Conservation (phyloP, 192 early-diverging fungal genomes). For the Diversispora eburnea region DNA sequence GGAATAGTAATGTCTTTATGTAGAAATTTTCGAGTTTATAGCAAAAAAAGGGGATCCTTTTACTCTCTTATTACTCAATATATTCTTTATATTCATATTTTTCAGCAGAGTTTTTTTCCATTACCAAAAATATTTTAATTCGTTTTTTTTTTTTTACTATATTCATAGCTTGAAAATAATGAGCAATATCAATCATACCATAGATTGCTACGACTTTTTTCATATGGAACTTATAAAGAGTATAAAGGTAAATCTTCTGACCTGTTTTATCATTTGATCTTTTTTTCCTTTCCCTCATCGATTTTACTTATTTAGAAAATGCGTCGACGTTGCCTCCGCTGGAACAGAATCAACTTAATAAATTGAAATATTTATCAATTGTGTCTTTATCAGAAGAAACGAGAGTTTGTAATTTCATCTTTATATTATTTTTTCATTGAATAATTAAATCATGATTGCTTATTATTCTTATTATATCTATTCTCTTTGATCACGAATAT, state of each 20-base stretch:
- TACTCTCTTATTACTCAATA: not conserved
- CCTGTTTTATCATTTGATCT: not conserved
- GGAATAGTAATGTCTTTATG: too few species aligned
- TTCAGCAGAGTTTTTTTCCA: not conserved
- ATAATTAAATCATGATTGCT: not conserved
- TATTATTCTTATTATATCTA: not conserved
- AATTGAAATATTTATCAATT: slow-evolving; percentile 74
- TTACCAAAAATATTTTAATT: not conserved
- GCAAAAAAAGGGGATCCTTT: not conserved
- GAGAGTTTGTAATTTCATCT: slow-evolving; percentile 44
- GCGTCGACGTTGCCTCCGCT: slow-evolving; percentile 45
- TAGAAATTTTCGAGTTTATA: too few species aligned
- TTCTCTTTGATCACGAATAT: not conserved
- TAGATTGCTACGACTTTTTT: slow-evolving; percentile 67
- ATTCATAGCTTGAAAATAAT: slow-evolving; percentile 38
- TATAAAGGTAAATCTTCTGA: slow-evolving; percentile 57
- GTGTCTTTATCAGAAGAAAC: slow-evolving; percentile 64
- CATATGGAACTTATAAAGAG: slow-evolving; percentile 78
- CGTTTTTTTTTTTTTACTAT: not conserved
- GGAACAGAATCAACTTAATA: slow-evolving; percentile 45
- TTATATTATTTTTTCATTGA: not conserved
- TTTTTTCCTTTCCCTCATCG: not conserved
- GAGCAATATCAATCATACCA: slow-evolving; percentile 51
- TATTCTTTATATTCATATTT: not conserved
- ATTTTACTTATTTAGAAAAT: slow-evolving; percentile 39